phyloP scores from a whole-genome alignment of 2,329 filamentous ascomycete species.

The Pestalotiopsis sp. region DNA sequence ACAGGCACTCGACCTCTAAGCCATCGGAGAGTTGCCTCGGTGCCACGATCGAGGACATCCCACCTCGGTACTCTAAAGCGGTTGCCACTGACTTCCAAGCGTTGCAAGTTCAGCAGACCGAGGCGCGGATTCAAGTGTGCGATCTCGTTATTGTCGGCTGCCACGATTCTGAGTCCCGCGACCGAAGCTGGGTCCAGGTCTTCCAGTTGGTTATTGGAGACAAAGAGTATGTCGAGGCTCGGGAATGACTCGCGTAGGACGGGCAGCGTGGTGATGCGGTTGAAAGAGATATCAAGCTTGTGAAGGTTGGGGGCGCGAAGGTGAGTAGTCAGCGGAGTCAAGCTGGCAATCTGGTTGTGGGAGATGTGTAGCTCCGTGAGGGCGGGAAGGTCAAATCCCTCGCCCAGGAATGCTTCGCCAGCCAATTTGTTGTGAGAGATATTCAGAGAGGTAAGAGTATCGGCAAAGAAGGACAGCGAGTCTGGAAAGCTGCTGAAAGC shows the following conservation, averaged over 20 bases:
- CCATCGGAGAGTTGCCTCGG: slow-evolving; percentile 82
- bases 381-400: slow-evolving; percentile 69
- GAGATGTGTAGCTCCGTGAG: slow-evolving; percentile 78
- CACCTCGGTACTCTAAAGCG: slow-evolving; percentile 85
- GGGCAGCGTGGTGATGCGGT: slow-evolving; percentile 76
- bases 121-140: slow-evolving; percentile 78
- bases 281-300: slow-evolving; percentile 80
- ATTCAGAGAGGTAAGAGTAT: slow-evolving; percentile 71
- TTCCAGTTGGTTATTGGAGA: slow-evolving; percentile 77
- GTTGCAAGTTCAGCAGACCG: slow-evolving; percentile 70
- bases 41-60: slow-evolving; percentile 83
- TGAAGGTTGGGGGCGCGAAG: slow-evolving; percentile 76
- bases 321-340: slow-evolving; percentile 66
- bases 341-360: slow-evolving; percentile 71
- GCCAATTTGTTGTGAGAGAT: slow-evolving; percentile 75
- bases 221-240: slow-evolving; percentile 69
- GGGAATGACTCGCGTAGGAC: slow-evolving; percentile 69
- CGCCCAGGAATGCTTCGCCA: slow-evolving; percentile 65
- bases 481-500: slow-evolving; percentile 70
- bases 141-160: slow-evolving; percentile 86
- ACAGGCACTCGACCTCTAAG: slow-evolving; percentile 74
- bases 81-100: slow-evolving; percentile 81
- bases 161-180: slow-evolving; percentile 73
- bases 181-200: slow-evolving; percentile 75
- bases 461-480: slow-evolving; percentile 71